Evolutionary conservation across 2,329 filamentous ascomycete species (phyloP), one percentile per base, ranked within the genome.

Genomic region (Myriosclerotinia scirpicola): DNA sequence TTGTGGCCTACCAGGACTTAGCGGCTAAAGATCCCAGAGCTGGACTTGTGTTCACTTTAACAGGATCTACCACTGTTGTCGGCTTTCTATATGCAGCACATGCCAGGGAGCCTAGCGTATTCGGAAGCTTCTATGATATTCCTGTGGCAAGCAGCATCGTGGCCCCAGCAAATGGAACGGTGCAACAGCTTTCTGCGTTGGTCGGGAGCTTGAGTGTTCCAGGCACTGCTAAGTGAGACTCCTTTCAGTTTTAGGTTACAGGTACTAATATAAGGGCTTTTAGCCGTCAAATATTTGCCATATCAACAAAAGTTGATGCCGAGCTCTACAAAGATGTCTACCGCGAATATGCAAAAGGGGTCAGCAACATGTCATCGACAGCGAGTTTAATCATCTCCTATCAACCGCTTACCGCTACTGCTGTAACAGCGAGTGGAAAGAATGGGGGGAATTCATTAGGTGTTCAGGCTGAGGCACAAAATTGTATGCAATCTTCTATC

Each of bases 291-390:
- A 54, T 54, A 22, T 54, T 30, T 15, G 52, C 20, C 52, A 54
- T 54, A 22, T 54, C 52, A 1, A 54, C 7, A 15, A 54, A 54
- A 30, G 52, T 54, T 54, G 52, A 54, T 54, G 26, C 52, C 52
- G 52, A 26, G 8, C 52, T 54, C 26, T 54, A 54, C n/a, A 6
- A 54, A 54, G 52, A 36, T 54, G 30, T 54, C n/a, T 54, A n/a
- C 11, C 26, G 8, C 52, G n/a, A 36, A 26, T 54, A 54, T 36
- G 52, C 52, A 22, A 54, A 30, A 26, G 22, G 17, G n/a, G 26
- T 30, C 15, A 26, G n/a, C 14, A 54, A 54, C 36, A 15, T 26
- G 20, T 26, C 26, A 26, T 30, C 52, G 26, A 54, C 52, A 22
- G 26, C 52, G 52, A 54, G 26, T 30, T 26, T 36, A 54, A 54